Evolutionary conservation across 2,329 filamentous ascomycete genomes (phyloP).

Genomic region (Aspergillus thermomutatus): DNA sequence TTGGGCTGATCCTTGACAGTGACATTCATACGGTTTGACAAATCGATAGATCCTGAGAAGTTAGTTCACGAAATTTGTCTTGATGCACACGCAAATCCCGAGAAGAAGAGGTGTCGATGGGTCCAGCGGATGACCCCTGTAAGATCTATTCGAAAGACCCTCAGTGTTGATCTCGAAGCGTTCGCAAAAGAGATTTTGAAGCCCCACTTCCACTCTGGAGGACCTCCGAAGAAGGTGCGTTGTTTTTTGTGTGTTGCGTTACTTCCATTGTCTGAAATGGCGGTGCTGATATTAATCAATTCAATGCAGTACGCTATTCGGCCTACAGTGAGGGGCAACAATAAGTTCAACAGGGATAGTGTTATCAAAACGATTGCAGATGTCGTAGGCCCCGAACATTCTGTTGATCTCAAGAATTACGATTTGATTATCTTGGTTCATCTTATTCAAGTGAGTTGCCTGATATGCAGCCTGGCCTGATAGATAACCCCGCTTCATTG

Average conservation of each 20-base stretch:
- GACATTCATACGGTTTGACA: constrained; percentile 56
- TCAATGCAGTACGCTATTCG: constrained; percentile 59
- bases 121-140: constrained; percentile 61
- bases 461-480: background rate
- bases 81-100: constrained; percentile 51
- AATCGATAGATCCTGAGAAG: constrained; percentile 57
- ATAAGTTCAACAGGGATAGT: constrained; percentile 53
- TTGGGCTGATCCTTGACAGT: constrained; percentile 39
- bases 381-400: constrained; percentile 55
- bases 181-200: constrained; percentile 56
- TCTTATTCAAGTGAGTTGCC: constrained; percentile 54
- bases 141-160: constrained; percentile 55
- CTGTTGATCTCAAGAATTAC: constrained; percentile 59
- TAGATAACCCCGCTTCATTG: constrained; percentile 1
- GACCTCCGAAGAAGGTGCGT: constrained; percentile 51
- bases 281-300: background rate
- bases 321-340: constrained; percentile 59
- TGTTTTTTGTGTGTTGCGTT: background rate
- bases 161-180: constrained; percentile 54
- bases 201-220: constrained; percentile 56
- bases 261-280: background rate
- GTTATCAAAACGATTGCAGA: constrained; percentile 59
- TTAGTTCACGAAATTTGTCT: constrained; percentile 58
- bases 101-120: constrained; percentile 54
- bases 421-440: constrained; percentile 61